Evolutionary conservation across 768 basidiomycete species (phyloP).

Genomic region (Sutorius australiensis): DNA sequence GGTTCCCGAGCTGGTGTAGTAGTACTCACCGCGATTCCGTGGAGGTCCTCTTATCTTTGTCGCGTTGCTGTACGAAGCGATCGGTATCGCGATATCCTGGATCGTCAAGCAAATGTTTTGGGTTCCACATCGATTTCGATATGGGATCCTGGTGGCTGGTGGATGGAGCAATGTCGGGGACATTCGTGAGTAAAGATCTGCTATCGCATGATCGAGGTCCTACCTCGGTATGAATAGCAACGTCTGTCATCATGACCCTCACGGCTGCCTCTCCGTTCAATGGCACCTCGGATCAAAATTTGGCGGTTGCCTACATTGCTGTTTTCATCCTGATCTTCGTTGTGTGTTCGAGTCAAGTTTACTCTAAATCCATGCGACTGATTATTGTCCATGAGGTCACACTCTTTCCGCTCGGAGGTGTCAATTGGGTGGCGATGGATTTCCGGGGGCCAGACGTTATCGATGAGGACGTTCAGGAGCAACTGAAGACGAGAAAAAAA

Average conservation of each 20-base stretch:
- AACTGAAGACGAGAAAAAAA: conserved; percentile 37
- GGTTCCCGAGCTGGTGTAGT: neutral
- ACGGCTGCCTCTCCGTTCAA: conserved; percentile 60
- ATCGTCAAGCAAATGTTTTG: conserved; percentile 61
- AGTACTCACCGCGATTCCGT: neutral
- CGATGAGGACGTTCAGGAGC: conserved; percentile 50
- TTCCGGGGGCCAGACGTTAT: conserved; percentile 62
- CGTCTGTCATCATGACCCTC: conserved; percentile 60
- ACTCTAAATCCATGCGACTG: neutral
- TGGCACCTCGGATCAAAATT: conserved; percentile 50
- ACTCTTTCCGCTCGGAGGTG: conserved; percentile 61
- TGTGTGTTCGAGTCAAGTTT: conserved; percentile 33
- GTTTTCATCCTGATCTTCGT: conserved; percentile 58
- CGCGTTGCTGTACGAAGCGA: conserved; percentile 53
- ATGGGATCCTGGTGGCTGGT: conserved; percentile 66
- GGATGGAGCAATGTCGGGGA: conserved; percentile 69
- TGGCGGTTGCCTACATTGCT: conserved; percentile 66
- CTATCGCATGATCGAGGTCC: neutral
- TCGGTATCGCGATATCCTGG: conserved; percentile 54
- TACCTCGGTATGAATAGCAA: conserved; percentile 41
- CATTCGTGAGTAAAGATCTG: conserved; percentile 47
- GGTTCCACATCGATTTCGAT: conserved; percentile 74
- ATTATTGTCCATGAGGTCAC: conserved; percentile 41
- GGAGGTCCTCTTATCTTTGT: conserved; percentile 62
- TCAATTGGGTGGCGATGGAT: conserved; percentile 54